Base-by-base conservation (phyloP, 495 filamentous ascomycete genomes). In the Trichocladium uniseriatum region DNA sequence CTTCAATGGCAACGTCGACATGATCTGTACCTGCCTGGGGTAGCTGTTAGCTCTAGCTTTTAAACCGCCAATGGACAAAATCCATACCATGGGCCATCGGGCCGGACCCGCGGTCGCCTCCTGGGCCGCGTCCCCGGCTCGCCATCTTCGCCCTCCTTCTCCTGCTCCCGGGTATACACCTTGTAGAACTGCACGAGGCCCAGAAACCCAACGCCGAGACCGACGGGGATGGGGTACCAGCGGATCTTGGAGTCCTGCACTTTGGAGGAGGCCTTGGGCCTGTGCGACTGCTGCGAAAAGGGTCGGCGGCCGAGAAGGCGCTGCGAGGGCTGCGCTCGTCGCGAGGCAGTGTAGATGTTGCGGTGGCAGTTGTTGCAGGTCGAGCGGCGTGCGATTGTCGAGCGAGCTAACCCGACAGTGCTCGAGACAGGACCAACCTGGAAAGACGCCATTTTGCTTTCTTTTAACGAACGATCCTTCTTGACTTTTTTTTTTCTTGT, bases 161-260 rank as follows among this genome's bases (percentile, higher is more conserved):
- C 68, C 62, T 76, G 68, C 67, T 84, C 67, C 55, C 82, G 52
- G 62, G 76, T 63, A 70, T 73, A 77, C 48, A 81, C 69, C 63
- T 83, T 86, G 68, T 95, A 92, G 59, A 95, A 82, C 52, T 95
- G 89, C 22, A 84, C 72, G 14, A 87, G 67, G 4, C 91, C 94
- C 10, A 98, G 72, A 39, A 95, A 87, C 34, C 77, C 87, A 54
- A 97, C 84, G 37, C 92, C 92, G 5, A 97, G 73, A 8, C 83
- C 87, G 31, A 95, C 79, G 18, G 92, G 94, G 60, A 98, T 97
- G n/a, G 87, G 87, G 68, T 90, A 84, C 92, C 92, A 98, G 75
- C 86, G 79, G 43, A 95, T 77, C 57, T 83, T 92, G 24, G 86
- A 94, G 51, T 83, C 60, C 46, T 60, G 41, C 77, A 79, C 58